phyloP scores from a whole-genome alignment of 2,329 filamentous ascomycete species.

The Penicillium sp. region DNA sequence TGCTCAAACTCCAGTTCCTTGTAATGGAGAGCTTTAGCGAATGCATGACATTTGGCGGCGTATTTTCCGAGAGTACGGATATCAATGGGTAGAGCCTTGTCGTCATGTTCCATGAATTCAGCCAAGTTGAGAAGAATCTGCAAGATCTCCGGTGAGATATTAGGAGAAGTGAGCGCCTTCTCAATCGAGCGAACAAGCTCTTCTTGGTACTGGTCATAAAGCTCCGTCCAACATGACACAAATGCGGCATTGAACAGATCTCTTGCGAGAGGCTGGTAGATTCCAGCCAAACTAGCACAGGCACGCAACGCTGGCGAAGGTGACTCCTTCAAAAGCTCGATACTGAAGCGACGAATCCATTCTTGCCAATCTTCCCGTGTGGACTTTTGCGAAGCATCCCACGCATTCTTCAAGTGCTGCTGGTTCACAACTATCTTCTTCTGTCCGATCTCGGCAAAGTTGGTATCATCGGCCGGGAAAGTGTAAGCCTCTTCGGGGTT shows the following conservation, averaged over 20 bases:
- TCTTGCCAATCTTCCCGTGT: conserved; percentile 99
- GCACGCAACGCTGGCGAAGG: conserved; percentile 93
- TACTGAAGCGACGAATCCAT: conserved; percentile 96
- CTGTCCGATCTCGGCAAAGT: conserved; percentile 78
- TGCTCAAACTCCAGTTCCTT: conserved; percentile 98
- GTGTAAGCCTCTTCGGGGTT: conserved; percentile 81
- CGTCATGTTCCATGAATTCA: conserved; percentile 99
- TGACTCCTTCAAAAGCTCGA: conserved; percentile 90
- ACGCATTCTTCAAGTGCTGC: conserved; percentile 93
- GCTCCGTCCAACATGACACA: conserved; percentile 96
- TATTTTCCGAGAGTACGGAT: conserved; percentile 93
- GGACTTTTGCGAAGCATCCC: conserved; percentile 95
- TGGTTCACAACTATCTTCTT: conserved; percentile 98
- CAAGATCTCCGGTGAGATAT: conserved; percentile 92
- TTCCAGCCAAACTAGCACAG: conserved; percentile 85
- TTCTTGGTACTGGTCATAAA: conserved; percentile 96
- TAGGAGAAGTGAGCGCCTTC: conserved; percentile 88
- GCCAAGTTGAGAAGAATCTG: conserved; percentile 93
- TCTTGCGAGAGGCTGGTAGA: conserved; percentile 86
- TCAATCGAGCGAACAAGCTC: conserved; percentile 96
- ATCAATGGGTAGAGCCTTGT: conserved; percentile 96
- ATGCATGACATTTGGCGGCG: conserved; percentile 94
- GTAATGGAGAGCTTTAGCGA: conserved; percentile 96
- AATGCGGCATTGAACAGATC: conserved; percentile 99
- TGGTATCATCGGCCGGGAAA: conserved; percentile 75